phyloP scores from a whole-genome alignment of 805 yeast genomes.

The Ogataea naganishii region DNA sequence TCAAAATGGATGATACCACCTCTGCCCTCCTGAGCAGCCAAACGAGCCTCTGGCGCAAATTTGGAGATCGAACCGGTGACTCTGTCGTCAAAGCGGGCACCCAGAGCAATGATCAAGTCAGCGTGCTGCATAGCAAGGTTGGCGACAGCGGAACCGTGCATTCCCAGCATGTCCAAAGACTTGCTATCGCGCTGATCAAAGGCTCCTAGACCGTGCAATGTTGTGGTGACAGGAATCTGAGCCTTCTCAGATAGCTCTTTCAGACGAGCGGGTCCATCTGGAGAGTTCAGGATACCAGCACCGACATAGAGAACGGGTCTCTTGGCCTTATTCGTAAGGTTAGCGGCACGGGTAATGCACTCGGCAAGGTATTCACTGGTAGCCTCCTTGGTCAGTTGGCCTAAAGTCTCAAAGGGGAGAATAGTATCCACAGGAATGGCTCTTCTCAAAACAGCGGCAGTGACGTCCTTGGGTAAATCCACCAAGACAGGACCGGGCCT shows the following conservation, averaged over 20 bases:
- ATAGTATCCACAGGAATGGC: slow-evolving; percentile 79
- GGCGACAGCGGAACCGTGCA: slow-evolving; percentile 97
- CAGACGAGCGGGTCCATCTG: slow-evolving; percentile 70
- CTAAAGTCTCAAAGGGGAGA: slow-evolving; percentile 65
- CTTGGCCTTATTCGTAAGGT: slow-evolving; percentile 71
- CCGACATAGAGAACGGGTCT: slow-evolving; percentile 89
- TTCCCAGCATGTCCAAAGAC: slow-evolving; percentile 93
- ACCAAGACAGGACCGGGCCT: slow-evolving; percentile 98
- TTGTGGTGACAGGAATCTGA: slow-evolving; percentile 91
- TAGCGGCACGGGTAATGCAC: slow-evolving; percentile 70
- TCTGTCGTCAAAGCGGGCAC: slow-evolving; percentile 98
- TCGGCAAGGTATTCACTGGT: slow-evolving; percentile 67
- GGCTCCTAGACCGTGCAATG: slow-evolving; percentile 89
- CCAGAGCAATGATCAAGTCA: slow-evolving; percentile 87
- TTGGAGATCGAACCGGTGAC: slow-evolving; percentile 81
- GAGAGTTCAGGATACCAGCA: slow-evolving; percentile 75
- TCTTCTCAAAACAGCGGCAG: slow-evolving; percentile 79
- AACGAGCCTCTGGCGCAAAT: slow-evolving; percentile 90
- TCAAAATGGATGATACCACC: slow-evolving; percentile 98
- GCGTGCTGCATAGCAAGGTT: slow-evolving; percentile 91
- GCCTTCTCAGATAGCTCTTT: slow-evolving; percentile 87
- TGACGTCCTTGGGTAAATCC: slow-evolving; percentile 96
- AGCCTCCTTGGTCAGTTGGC: slow-evolving; percentile 59
- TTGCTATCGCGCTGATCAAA: slow-evolving; percentile 88
- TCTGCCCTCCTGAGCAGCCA: slow-evolving; percentile 78